Percentiles rank a stretch among this genome's conserved stretches.
These are phyloP conservation scores for Bonia amplexicaulis DNA, from an alignment of 176 grass and related monocot species.

Conservation along the genomic window DNA sequence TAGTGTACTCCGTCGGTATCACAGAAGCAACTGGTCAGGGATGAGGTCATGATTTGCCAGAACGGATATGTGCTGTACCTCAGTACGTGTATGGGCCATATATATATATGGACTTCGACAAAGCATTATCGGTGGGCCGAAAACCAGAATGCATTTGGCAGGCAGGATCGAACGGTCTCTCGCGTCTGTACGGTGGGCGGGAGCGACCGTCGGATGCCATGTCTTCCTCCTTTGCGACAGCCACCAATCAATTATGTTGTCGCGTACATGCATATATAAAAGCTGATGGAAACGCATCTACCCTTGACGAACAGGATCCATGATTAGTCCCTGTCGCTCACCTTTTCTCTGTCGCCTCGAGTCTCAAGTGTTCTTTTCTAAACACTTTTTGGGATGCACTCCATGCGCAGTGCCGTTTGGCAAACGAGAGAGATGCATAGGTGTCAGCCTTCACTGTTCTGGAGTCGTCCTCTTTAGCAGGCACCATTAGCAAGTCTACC, in stretches of 20 bases:
- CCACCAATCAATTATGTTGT: not conserved
- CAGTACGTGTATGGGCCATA: not conserved
- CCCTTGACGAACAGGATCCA: not conserved
- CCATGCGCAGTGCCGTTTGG: too few species aligned
- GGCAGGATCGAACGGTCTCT: not conserved
- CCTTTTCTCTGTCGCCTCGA: not conserved
- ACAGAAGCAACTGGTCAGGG: too few species aligned
- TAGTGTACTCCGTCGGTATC: not conserved
- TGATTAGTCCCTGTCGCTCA: not conserved
- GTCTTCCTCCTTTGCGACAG: not conserved
- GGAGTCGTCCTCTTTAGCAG: too few species aligned
- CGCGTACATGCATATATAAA: not conserved
- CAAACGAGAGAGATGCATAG: too few species aligned
- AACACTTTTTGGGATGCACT: too few species aligned
- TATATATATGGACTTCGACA: too few species aligned
- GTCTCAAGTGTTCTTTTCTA: too few species aligned
- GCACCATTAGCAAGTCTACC: too few species aligned
- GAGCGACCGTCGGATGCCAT: not conserved
- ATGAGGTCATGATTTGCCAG: not conserved
- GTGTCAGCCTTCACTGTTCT: too few species aligned
- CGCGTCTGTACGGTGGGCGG: not conserved
- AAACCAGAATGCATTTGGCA: not conserved
- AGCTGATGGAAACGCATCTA: not conserved
- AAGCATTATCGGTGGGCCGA: not conserved
- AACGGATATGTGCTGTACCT: not conserved